Evolutionary conservation across 768 basidiomycete genomes (phyloP).

Genomic region (Collybia nuda): DNA sequence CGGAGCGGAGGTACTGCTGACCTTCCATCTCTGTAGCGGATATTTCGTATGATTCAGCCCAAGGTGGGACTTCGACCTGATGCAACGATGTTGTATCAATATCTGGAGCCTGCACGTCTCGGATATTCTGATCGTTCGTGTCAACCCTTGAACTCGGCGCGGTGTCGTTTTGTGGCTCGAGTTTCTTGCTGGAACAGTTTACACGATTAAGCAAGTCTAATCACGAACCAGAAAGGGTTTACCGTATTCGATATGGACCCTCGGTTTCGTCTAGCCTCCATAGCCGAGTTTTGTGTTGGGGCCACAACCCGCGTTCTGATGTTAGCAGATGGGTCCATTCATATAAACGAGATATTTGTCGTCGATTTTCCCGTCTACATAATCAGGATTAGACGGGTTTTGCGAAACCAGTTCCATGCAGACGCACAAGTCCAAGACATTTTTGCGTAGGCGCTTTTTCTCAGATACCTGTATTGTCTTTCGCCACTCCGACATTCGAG

Average conservation of each 20-base stretch:
- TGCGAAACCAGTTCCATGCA: too few relatives aligned
- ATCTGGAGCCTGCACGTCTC: constrained; percentile 53
- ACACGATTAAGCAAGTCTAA: not conserved
- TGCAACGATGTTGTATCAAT: constrained; percentile 47
- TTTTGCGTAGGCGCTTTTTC: constrained; percentile 70
- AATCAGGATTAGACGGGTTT: too few relatives aligned
- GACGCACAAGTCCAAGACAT: constrained; percentile 69
- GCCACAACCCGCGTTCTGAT: constrained; percentile 85
- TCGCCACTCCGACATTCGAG: constrained; percentile 72
- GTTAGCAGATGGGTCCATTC: constrained; percentile 64
- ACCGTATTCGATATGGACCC: constrained; percentile 87
- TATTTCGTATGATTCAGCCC: constrained; percentile 73
- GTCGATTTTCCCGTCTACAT: constrained; percentile 71
- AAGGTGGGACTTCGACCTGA: constrained; percentile 66
- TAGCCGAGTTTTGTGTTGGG: constrained; percentile 43
- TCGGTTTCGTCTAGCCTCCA: constrained; percentile 94
- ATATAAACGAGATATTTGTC: constrained; percentile 59
- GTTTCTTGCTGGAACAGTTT: constrained; percentile 58
- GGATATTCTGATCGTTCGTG: constrained; percentile 36
- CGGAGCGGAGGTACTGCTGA: constrained; percentile 18
- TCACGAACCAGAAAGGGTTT: not conserved
- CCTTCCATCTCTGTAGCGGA: constrained; percentile 64
- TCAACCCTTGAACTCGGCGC: constrained; percentile 48
- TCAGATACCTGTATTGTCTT: constrained; percentile 68
- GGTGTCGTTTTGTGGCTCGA: constrained; percentile 63